Conservation (phyloP, 768 basidiomycete species). For the Pisolithus tinctorius region DNA sequence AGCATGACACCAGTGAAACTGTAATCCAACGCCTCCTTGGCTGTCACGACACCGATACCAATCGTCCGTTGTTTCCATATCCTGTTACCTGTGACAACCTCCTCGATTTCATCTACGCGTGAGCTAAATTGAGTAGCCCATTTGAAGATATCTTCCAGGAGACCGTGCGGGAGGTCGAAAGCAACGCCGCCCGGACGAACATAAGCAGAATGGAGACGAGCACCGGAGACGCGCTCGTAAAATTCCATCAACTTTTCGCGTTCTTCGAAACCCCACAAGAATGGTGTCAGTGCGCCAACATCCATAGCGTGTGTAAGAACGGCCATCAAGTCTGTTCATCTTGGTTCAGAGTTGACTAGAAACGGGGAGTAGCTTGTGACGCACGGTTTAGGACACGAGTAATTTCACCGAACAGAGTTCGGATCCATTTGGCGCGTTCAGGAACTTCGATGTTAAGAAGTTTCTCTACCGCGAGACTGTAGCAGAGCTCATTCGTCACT, state of each 20-base stretch:
- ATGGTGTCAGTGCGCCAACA: slow-evolving; percentile 95
- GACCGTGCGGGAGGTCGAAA: slow-evolving; percentile 94
- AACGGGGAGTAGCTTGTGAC: slow-evolving; percentile 20
- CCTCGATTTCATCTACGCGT: slow-evolving; percentile 94
- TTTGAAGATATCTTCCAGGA: slow-evolving; percentile 96
- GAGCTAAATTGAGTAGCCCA: slow-evolving; percentile 94
- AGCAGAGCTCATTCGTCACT: slow-evolving; percentile 99
- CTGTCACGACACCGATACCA: slow-evolving; percentile 85
- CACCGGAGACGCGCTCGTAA: slow-evolving; percentile 98
- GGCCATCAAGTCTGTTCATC: slow-evolving; percentile 80
- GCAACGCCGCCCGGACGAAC: slow-evolving; percentile 97
- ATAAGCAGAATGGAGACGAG: slow-evolving; percentile 96
- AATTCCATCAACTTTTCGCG: slow-evolving; percentile 99
- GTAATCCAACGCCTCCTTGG: slow-evolving; percentile 87
- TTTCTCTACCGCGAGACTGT: slow-evolving; percentile 96
- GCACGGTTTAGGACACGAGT: slow-evolving; percentile 91
- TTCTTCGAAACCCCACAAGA: slow-evolving; percentile 99
- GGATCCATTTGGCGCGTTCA: slow-evolving; percentile 96
- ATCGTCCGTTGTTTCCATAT: slow-evolving; percentile 97
- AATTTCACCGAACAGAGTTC: slow-evolving; percentile 94
- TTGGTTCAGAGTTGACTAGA: background rate
- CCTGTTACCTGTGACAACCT: slow-evolving; percentile 94
- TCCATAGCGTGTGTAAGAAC: slow-evolving; percentile 94
- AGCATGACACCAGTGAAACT: slow-evolving; percentile 97
- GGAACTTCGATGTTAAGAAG: slow-evolving; percentile 96